A percentile compares a stretch with the other conserved stretches of the same genome.
Evolutionary conservation across 306 rosid species (phyloP).

Genomic region (Rubus idaeus): DNA sequence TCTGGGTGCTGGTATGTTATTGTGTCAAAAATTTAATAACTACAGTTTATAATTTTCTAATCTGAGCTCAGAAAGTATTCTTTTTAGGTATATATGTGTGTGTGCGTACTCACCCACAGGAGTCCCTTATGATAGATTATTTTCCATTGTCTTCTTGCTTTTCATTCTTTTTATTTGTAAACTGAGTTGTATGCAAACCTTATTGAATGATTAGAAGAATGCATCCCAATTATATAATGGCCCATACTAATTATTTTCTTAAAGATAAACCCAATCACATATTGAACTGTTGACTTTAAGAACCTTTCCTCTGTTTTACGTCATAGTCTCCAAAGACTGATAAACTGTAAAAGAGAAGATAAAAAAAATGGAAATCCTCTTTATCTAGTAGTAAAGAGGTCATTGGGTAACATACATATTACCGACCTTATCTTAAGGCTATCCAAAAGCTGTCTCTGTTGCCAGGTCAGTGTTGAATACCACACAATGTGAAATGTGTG

Average conservation of each 20-base stretch:
- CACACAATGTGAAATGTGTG: no score
- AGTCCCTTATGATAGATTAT: not conserved
- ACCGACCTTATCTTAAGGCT: no score
- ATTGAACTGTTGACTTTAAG: not conserved
- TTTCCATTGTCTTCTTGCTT: not conserved
- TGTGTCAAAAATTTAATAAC: conserved; percentile 10
- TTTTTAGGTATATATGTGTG: not conserved
- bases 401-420: no score
- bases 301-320: not conserved
- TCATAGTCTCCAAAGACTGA: not conserved
- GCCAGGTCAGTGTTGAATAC: no score
- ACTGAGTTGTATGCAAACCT: not conserved
- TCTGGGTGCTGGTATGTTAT: conserved; percentile 80
- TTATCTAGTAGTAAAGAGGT: not conserved
- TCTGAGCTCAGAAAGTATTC: no score
- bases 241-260: not conserved
- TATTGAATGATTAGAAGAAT: not conserved
- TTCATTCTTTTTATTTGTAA: not conserved
- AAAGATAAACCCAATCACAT: not conserved
- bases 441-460: no score
- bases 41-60: not conserved
- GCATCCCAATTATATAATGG: not conserved
- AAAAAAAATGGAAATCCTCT: not conserved
- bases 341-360: not conserved
- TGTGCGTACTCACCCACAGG: not conserved